Base-by-base conservation (phyloP, 371 early-diverging fungal genomes). In the Parasitella parasitica region DNA sequence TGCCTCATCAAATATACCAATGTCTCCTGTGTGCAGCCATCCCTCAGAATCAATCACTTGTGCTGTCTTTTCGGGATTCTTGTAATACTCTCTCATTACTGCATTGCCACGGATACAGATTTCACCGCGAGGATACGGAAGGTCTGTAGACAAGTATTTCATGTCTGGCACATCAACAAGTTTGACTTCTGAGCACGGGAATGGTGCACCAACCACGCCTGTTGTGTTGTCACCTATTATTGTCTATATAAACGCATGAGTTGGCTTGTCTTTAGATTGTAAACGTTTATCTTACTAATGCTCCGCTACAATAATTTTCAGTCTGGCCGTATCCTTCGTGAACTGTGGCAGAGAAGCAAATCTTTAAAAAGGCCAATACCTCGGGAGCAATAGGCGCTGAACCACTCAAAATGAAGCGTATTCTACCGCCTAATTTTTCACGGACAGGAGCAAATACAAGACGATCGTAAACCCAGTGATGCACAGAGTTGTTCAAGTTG, bases 1-100 rank as follows among this genome's bases (percentile, higher is more conserved):
- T 39, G 89, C 84, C 6, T 73, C 70, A n/a, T 83, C 76, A 80
- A 83, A 85, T 72, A 89, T 86, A 30, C 88, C 96, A 76, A 97
- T 89, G 71, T 97, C 98, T 32, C 97, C 98, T 7, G 97, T 96
- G 75, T 82, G 85, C 28, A 97, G 65, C 97, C 97, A 97, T 5
- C 91, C 91, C 62, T 93, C 89, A 5, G 84, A 81, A 18, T 86
- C 87, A 46, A 94, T 69, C 0, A 89, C 75, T 66, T 93, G 90
- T 27, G 89, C 90, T 52, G 89, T 89, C 7, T 75, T 80, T 26
- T 86, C 87, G 5, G 87, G 82, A 30, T 90, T 91, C 57, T 83
- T 82, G 75, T 91, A 94, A 24, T 84, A 91, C 15, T 77, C 76
- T 41, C 75, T 80, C 63, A 90, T 86, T 34, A 93, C 71, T 28